Evolutionary conservation across 73 alveolate species (phyloP).

Genomic region (Paramecium octaurelia): DNA sequence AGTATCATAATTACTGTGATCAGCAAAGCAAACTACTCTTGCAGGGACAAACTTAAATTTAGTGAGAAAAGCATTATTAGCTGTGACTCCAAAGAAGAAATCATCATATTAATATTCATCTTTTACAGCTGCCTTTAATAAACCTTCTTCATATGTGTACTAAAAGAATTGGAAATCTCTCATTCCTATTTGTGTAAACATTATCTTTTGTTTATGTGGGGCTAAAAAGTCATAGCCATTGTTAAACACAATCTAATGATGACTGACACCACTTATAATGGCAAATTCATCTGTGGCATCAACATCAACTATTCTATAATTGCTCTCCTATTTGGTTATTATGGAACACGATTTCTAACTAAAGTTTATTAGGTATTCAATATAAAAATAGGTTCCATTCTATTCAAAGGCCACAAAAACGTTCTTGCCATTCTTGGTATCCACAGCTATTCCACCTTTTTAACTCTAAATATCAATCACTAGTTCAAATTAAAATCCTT

Average conservation of each 20-base stretch:
- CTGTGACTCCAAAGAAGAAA: slow-evolving; percentile 40
- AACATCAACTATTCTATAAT: not conserved
- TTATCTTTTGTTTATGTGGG: not conserved
- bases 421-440: slow-evolving; percentile 22
- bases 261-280: not conserved
- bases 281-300: slow-evolving; percentile 41
- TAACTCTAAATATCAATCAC: not conserved
- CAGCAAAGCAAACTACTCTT: not conserved
- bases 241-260: not conserved
- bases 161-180: slow-evolving; percentile 31
- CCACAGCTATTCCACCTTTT: slow-evolving; percentile 35
- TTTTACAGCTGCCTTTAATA: not conserved
- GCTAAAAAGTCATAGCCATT: not conserved
- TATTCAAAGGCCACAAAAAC: not conserved
- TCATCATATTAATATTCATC: slow-evolving; percentile 31
- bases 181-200: not conserved
- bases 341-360: not conserved
- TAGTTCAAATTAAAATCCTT: not conserved
- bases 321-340: not conserved
- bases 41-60: not conserved
- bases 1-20: not conserved
- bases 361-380: not conserved
- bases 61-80: not conserved
- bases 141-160: not conserved
- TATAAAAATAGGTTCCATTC: not conserved